These are phyloP conservation scores for Lactarius tabidus DNA, from an alignment of 768 basidiomycete species.

Conservation along the genomic window DNA sequence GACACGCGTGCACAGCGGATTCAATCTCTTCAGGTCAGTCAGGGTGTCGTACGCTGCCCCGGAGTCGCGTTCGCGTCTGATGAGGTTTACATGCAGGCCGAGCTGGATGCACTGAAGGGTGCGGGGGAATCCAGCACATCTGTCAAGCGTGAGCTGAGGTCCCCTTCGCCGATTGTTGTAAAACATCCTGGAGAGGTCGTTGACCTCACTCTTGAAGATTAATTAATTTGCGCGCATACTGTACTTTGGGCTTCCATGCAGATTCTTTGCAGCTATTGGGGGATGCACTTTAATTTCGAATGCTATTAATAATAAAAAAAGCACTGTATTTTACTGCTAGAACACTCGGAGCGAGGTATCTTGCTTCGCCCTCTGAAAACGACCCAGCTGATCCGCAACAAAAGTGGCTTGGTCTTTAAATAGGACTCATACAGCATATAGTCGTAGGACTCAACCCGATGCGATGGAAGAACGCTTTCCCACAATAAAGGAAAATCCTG, in stretches of 20 bases:
- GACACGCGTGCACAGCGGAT: conserved; percentile 7
- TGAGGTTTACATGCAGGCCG: conserved; percentile 1
- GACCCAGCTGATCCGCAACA: not conserved
- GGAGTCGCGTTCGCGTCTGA: not conserved
- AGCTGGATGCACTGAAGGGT: conserved; percentile 1
- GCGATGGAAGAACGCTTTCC: too few species aligned
- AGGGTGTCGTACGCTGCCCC: too few species aligned
- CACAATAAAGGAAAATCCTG: not conserved
- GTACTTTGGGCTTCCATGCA: too few species aligned
- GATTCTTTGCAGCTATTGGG: too few species aligned
- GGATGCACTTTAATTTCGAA: too few species aligned
- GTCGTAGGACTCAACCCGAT: not conserved
- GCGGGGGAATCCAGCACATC: not conserved
- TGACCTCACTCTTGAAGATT: conserved; percentile 18
- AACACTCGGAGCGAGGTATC: too few species aligned
- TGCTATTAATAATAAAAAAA: too few species aligned
- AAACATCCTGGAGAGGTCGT: not conserved
- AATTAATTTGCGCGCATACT: not conserved
- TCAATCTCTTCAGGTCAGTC: conserved; percentile 10
- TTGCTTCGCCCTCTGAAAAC: not conserved
- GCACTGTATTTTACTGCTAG: too few species aligned
- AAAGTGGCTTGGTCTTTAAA: not conserved
- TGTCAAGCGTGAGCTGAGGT: conserved; percentile 11
- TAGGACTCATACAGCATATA: not conserved
- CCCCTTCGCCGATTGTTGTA: conserved; percentile 5